Conservation (phyloP, 2,329 filamentous ascomycete species). For the Fusarium anthophilum region DNA sequence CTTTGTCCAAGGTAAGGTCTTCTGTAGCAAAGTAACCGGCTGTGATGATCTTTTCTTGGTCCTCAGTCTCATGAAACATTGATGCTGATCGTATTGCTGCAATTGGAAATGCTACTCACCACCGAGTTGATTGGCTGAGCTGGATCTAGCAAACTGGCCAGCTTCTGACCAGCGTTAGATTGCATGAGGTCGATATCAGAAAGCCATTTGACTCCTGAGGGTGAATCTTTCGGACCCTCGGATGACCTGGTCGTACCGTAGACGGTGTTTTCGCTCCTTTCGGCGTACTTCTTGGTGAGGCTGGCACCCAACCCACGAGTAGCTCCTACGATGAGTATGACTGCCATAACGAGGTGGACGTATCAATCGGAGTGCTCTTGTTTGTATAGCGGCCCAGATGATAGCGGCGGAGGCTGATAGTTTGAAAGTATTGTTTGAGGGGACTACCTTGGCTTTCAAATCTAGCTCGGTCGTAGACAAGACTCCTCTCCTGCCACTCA, state of each 20-base stretch:
- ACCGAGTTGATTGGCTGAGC: slow-evolving; percentile 55
- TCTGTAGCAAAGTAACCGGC: slow-evolving; percentile 77
- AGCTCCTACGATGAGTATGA: slow-evolving; percentile 71
- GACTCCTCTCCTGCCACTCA: background rate
- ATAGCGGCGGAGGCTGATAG: background rate
- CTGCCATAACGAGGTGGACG: slow-evolving; percentile 49
- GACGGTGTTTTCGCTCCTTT: slow-evolving; percentile 57
- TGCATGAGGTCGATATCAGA: slow-evolving; percentile 64
- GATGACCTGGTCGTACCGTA: slow-evolving; percentile 67
- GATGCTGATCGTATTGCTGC: background rate
- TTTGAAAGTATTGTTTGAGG: background rate
- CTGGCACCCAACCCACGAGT: slow-evolving; percentile 74
- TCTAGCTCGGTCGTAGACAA: background rate
- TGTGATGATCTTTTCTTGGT: slow-evolving; percentile 64
- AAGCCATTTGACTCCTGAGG: slow-evolving; percentile 64
- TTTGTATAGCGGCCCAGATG: background rate
- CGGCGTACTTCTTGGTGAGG: slow-evolving; percentile 66
- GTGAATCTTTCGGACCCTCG: slow-evolving; percentile 53
- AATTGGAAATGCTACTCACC: slow-evolving; percentile 44
- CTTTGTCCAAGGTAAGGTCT: slow-evolving; percentile 61
- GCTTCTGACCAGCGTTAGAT: slow-evolving; percentile 56
- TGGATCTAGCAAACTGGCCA: slow-evolving; percentile 56
- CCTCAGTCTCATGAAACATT: background rate
- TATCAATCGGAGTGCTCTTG: background rate
- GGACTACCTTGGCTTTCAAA: background rate